These are phyloP conservation scores for Phytophthora melonis DNA, from an alignment of 352 stramenopile species.

Conservation along the genomic window DNA sequence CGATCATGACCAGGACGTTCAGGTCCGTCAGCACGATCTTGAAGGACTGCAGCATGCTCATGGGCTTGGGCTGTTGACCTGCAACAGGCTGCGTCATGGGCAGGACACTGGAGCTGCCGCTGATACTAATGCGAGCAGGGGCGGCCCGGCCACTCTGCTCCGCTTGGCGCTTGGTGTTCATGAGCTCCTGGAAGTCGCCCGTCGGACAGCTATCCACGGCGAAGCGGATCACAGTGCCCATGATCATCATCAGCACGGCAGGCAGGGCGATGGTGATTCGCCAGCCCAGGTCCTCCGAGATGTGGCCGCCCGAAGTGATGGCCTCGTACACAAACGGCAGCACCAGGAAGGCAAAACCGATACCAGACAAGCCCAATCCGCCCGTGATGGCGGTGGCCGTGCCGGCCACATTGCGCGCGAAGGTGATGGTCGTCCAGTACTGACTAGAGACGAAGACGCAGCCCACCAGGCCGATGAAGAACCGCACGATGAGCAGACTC, in stretches of 20 bases:
- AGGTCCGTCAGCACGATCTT: constrained; percentile 75
- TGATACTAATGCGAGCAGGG: constrained; percentile 36
- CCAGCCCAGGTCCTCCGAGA: constrained; percentile 91
- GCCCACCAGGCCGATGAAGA: constrained; percentile 96
- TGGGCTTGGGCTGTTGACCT: constrained; percentile 27
- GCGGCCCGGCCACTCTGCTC: constrained; percentile 48
- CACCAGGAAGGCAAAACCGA: constrained; percentile 91
- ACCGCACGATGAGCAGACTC: constrained; percentile 87
- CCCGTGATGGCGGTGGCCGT: constrained; percentile 94
- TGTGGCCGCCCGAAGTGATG: constrained; percentile 65
- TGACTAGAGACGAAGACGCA: constrained; percentile 95
- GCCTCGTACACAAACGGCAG: constrained; percentile 89
- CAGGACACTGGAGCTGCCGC: constrained; percentile 30
- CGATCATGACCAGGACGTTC: constrained; percentile 93
- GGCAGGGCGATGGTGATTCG: constrained; percentile 92
- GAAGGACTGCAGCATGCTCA: constrained; percentile 50
- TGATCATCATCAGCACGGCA: constrained; percentile 85
- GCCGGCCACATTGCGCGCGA: constrained; percentile 94
- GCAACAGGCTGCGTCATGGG: constrained; percentile 35
- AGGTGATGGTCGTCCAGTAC: constrained; percentile 96
- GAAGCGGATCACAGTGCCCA: constrained; percentile 76
- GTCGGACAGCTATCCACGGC: constrained; percentile 92
- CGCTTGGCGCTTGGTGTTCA: constrained; percentile 58
- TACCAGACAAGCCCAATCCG: constrained; percentile 94
- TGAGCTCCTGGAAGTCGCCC: constrained; percentile 93